Evolutionary conservation across 2,329 filamentous ascomycete species (phyloP).

Genomic region (Trichoderma sp.): DNA sequence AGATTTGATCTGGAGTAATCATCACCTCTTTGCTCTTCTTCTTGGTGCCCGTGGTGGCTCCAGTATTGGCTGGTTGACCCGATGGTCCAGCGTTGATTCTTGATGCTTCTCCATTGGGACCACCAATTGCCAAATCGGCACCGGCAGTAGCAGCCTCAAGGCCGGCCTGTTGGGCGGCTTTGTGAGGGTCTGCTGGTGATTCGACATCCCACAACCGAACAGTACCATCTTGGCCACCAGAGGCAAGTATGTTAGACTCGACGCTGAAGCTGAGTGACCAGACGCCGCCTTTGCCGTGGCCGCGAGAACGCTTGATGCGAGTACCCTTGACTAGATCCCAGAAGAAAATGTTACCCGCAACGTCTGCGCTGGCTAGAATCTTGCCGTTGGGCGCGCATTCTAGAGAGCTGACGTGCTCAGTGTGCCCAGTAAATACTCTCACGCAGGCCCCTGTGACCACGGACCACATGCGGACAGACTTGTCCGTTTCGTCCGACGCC

Average conservation of each 20-base stretch:
- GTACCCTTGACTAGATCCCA: constrained; percentile 91
- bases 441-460: constrained; percentile 85
- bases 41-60: constrained; percentile 46
- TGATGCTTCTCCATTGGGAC: constrained; percentile 33
- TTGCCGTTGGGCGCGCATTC: constrained; percentile 87
- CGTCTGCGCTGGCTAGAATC: constrained; percentile 87
- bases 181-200: constrained; percentile 65
- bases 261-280: constrained; percentile 93
- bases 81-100: constrained; percentile 30
- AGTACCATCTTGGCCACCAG: constrained; percentile 87
- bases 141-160: constrained; percentile 46
- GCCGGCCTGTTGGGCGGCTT: constrained; percentile 51
- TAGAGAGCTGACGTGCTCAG: constrained; percentile 80
- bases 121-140: constrained; percentile 40
- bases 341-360: constrained; percentile 84
- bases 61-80: constrained; percentile 32
- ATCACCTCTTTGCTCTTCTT: constrained; percentile 90
- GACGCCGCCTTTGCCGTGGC: constrained; percentile 90
- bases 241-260: constrained; percentile 87
- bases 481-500: constrained; percentile 79
- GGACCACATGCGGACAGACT: constrained; percentile 96
- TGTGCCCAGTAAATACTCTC: constrained; percentile 89
- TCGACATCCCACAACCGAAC: constrained; percentile 93
- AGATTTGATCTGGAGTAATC: constrained; percentile 90
- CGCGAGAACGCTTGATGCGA: constrained; percentile 87